Evolutionary conservation across 768 basidiomycete species (phyloP), one percentile per base, ranked within the genome.

Genomic region (Floccularia luteovirens): DNA sequence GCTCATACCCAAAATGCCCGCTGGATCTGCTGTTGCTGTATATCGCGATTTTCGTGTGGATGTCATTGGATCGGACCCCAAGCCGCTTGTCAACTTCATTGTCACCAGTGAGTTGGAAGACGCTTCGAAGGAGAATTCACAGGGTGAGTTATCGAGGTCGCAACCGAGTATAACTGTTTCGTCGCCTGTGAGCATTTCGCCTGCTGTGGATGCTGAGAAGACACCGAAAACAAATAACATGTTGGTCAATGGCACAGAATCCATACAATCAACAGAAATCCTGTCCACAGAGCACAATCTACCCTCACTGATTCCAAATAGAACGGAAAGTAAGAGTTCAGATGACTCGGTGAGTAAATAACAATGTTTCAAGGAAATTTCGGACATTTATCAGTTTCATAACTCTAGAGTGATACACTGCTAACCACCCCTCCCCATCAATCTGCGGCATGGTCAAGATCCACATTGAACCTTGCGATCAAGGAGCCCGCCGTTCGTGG

Each of bases 71-170:
- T 61, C 62, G 25, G 72, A 77, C 48, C 48, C 67, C 3, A 72
- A 68, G 40, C 54, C 67, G 12, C 47, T 66, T 7, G 82, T 89
- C 42, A 79, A 74, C 46, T 91, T 91, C 62, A 85, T 79, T 34
- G 83, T 90, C 32, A 74, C 65, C 41, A 90, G 87, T 51, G 89
- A 90, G 58, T 53, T 90, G 39, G 86, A 88, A 31, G 69, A 66
- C 6, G 27, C 10, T 36, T 44, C 55, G 38, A 34, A 49, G 50
- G 39, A 43, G 33, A 25, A 49, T 51, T 28, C 58, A 49, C 43
- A 48, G 44, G 16, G 37, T 44, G 14, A 43, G 31, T 17, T 34
- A 24, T 40, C 33, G 37, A 41, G 38, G 19, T 31, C 43, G 23
- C 45, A 47, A 22, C 39, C 43, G 17, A 38, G 39, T 3, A 39